Conservation (phyloP, 805 yeast species). For the Myxozyma lipomycoides region DNA sequence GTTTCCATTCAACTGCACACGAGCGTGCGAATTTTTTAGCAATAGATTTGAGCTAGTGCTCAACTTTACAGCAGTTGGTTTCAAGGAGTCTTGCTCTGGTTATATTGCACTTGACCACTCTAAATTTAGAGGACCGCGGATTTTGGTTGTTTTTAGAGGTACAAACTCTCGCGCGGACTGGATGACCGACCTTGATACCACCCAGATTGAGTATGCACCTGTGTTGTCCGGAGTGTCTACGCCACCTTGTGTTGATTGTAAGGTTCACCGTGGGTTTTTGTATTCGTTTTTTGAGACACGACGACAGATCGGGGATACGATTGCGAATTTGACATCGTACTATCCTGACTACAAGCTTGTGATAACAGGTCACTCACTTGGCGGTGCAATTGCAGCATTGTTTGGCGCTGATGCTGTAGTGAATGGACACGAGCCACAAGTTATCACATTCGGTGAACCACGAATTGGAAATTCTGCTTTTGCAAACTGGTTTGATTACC, state of each 20-base stretch:
- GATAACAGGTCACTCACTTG: conserved; percentile 71
- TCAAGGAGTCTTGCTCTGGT: conserved; percentile 27
- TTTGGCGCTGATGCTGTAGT: conserved; percentile 59
- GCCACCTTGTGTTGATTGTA: conserved; percentile 47
- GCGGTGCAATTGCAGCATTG: conserved; percentile 65
- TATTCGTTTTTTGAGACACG: conserved; percentile 42
- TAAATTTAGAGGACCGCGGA: conserved; percentile 8
- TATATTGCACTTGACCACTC: conserved; percentile 43
- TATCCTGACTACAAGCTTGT: conserved; percentile 50
- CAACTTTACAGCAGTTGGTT: conserved; percentile 21
- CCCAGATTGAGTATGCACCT: conserved; percentile 23
- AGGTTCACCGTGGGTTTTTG: conserved; percentile 63
- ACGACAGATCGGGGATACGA: conserved; percentile 35
- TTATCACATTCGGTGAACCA: conserved; percentile 62
- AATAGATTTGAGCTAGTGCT: conserved; percentile 20
- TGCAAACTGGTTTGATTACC: conserved; percentile 49
- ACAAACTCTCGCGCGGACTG: conserved; percentile 59
- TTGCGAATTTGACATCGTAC: conserved; percentile 32
- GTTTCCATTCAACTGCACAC: conserved; percentile 30
- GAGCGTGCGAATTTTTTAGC: conserved; percentile 25
- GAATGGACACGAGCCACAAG: conserved; percentile 51
- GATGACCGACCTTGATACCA: conserved; percentile 51
- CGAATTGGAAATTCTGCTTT: conserved; percentile 55
- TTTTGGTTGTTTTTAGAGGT: conserved; percentile 55
- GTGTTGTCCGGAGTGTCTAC: not conserved